Evolutionary conservation across 2,329 filamentous ascomycete species (phyloP).

Genomic region (Cercospora nicotianae): DNA sequence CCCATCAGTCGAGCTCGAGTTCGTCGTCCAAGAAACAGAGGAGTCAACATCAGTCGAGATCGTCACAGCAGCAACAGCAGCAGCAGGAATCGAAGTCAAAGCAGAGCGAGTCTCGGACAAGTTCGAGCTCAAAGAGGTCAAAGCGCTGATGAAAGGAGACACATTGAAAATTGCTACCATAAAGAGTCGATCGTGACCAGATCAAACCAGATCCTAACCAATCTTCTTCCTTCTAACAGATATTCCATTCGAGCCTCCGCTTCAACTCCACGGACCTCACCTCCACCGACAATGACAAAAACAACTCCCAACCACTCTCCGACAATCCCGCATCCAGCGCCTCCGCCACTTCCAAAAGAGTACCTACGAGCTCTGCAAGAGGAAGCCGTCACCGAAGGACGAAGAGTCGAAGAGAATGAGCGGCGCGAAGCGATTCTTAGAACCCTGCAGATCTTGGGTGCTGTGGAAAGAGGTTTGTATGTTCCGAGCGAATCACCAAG

Average conservation of each 20-base stretch:
- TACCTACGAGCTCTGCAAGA: slow-evolving; percentile 6
- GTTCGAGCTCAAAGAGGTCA: not conserved
- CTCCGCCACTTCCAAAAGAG: slow-evolving; percentile 7
- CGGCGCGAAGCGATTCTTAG: slow-evolving; percentile 28
- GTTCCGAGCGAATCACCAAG: slow-evolving; percentile 1
- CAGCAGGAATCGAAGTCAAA: not conserved
- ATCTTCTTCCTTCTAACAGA: not conserved
- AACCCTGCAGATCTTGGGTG: slow-evolving; percentile 27
- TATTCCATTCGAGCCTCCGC: slow-evolving; percentile 9
- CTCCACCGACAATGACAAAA: not conserved
- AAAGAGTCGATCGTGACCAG: not conserved
- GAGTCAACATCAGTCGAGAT: not conserved
- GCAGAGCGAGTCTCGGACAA: not conserved
- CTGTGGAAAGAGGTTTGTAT: slow-evolving; percentile 16
- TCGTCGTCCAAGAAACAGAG: slow-evolving; percentile 7
- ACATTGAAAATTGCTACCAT: too few relatives aligned
- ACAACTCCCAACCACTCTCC: not conserved
- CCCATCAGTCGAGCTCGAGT: not conserved
- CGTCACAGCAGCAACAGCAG: not conserved
- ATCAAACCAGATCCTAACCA: not conserved
- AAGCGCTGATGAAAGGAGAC: too few relatives aligned
- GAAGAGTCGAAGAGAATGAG: slow-evolving; percentile 9
- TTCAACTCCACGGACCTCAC: slow-evolving; percentile 9
- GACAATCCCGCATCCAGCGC: not conserved
- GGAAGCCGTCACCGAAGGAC: not conserved